These are phyloP conservation scores for Pelargonium fulgidum DNA, from an alignment of 441 rosid genomes.

Conservation along the genomic window DNA sequence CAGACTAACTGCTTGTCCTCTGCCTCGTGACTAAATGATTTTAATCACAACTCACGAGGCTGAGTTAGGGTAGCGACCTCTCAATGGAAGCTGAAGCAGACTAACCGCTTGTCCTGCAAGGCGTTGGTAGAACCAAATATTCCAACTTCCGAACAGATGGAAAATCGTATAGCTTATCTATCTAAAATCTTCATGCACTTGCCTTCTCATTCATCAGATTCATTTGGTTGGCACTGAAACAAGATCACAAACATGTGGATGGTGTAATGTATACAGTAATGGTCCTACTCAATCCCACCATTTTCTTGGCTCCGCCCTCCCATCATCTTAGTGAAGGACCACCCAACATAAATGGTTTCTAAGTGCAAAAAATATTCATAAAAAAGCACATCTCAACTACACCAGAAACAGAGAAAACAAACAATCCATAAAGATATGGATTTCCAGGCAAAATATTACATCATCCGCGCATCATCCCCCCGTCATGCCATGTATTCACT, in stretches of 20 bases:
- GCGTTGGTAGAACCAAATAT: too few species aligned
- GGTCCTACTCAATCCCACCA: not conserved
- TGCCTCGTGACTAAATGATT: too few species aligned
- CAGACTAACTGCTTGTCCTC: too few species aligned
- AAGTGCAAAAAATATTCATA: not conserved
- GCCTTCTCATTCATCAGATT: too few species aligned
- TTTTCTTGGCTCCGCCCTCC: slow-evolving; percentile 3
- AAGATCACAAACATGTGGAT: slow-evolving; percentile 3
- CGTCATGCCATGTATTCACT: too few species aligned
- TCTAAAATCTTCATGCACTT: too few species aligned
- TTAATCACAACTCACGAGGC: too few species aligned
- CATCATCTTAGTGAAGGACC: not conserved
- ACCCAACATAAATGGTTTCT: not conserved
- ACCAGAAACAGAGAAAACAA: not conserved
- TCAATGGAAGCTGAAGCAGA: too few species aligned
- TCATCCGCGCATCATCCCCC: not conserved
- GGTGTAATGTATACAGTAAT: not conserved
- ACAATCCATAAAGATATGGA: not conserved
- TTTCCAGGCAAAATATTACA: not conserved
- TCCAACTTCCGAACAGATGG: too few species aligned
- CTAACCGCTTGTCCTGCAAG: too few species aligned
- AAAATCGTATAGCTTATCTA: too few species aligned
- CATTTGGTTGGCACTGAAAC: not conserved
- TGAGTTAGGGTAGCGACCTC: too few species aligned
- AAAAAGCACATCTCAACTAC: not conserved